Evolutionary conservation across 139 green algal genomes (phyloP), one percentile per base, ranked within the genome.

Genomic region (Haematococcus lacustris): DNA sequence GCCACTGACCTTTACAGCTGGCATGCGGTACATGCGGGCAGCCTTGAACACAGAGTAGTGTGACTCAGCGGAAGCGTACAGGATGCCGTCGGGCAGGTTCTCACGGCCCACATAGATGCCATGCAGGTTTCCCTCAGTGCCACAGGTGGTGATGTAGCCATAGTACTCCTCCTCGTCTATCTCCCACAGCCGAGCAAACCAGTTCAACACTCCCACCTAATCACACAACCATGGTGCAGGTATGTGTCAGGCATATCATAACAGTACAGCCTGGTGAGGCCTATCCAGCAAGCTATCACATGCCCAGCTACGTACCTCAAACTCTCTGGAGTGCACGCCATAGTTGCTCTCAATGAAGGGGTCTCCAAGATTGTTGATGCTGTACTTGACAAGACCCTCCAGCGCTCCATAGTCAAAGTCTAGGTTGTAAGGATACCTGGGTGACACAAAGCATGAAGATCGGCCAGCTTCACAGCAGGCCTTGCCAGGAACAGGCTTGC

Each of bases 11-110:
- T 96, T 91, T 30, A 89, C 88, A 23, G 82, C 74, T 38, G 96
- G 87, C 93, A 98, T 98, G 69, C 94, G 85, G 84, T 98, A 98
- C 93, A 97, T 97, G 71, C 89, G 80, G 0, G 85, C 92, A 0
- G 94, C 94, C 82, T 98, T 98, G 83, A 97, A 96, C 3, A 98
- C 90, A 0, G 90, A 97, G 84, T 98, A 98, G 82, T 98, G 94
- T 1, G 89, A 89, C 79, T 98, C 94, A n/a, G 71, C 61, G 17
- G 84, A 93, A 30, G 91, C 83, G 67, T 98, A 98, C 71, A 98
- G 73, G 34, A 98, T 81, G 33, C 83, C 92, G 69, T 96, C 88
- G 0, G 91, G 91, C 62, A 94, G 82, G 77, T 90, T 92, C 76
- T 96, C 92, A 0, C 92, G 85, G 6, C 93, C 93, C 1, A 97